Evolutionary conservation across 441 rosid genomes (phyloP).

Genomic region (Pelargonium australe): DNA sequence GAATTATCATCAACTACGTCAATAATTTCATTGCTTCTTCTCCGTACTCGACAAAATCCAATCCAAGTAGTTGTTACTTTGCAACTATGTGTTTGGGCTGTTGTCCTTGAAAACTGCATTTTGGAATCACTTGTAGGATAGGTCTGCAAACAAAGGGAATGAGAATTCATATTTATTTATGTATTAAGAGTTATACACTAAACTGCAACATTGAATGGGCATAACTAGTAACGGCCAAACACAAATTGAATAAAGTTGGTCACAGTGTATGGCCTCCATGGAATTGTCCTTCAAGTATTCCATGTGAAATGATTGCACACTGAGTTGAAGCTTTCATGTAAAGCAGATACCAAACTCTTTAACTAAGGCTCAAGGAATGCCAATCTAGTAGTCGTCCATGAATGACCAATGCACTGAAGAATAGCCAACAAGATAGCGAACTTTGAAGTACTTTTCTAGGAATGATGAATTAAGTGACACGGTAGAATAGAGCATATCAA

Average conservation of each 20-base stretch:
- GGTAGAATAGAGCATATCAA: no score
- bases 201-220: neutral
- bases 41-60: constrained; percentile 58
- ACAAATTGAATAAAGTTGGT: neutral
- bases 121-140: constrained; percentile 39
- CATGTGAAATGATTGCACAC: neutral
- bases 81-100: constrained; percentile 69
- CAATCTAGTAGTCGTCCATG: neutral
- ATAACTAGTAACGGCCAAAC: neutral
- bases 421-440: no score
- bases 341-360: neutral
- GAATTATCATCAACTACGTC: constrained; percentile 53
- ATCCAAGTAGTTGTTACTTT: constrained; percentile 78
- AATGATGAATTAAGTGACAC: no score
- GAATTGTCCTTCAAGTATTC: constrained; percentile 2
- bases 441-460: no score
- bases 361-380: neutral
- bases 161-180: constrained; percentile 4
- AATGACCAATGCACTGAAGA: neutral
- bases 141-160: constrained; percentile 42
- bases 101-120: constrained; percentile 47
- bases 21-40: constrained; percentile 39
- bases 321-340: neutral
- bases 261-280: neutral
- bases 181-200: constrained; percentile 1